Percentiles rank a stretch among this genome's conserved stretches.
phyloP scores from a whole-genome alignment of 2,329 filamentous ascomycete species.

The Epichloe festucae region DNA sequence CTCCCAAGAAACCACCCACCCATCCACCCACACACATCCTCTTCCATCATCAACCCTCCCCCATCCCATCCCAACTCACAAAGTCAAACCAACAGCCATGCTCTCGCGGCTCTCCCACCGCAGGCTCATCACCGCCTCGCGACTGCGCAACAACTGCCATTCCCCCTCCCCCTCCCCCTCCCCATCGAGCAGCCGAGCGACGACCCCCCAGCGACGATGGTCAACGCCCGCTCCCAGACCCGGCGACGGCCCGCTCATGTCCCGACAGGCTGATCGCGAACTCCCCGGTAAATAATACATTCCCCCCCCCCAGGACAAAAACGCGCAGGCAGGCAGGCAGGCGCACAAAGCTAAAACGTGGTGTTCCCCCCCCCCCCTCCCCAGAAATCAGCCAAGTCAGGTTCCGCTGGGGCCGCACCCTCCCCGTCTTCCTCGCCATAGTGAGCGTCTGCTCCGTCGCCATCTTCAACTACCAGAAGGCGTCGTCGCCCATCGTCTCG shows the following conservation, averaged over 20 bases:
- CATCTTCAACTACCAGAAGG: slow-evolving; percentile 99
- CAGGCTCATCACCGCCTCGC: slow-evolving; percentile 12
- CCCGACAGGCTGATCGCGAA: slow-evolving; percentile 51
- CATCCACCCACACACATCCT: too few relatives aligned
- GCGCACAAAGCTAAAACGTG: neutral
- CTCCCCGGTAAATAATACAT: slow-evolving; percentile 39
- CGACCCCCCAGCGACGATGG: slow-evolving; percentile 27
- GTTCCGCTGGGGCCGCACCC: slow-evolving; percentile 55
- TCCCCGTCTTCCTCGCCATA: slow-evolving; percentile 68
- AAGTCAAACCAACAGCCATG: slow-evolving; percentile 4
- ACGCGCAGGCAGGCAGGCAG: too few relatives aligned
- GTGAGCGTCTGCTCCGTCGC: slow-evolving; percentile 61
- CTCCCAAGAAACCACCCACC: too few relatives aligned
- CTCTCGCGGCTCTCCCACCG: slow-evolving; percentile 11
- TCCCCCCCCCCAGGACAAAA: rapidly evolving
- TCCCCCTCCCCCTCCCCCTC: neutral
- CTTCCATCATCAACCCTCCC: neutral
- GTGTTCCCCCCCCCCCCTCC: neutral
- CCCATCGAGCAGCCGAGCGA: slow-evolving; percentile 3
- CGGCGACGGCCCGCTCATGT: slow-evolving; percentile 51
- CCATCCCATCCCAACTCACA: too few relatives aligned
- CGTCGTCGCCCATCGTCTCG: slow-evolving; percentile 72
- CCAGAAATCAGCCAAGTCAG: slow-evolving; percentile 28
- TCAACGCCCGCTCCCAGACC: slow-evolving; percentile 42
- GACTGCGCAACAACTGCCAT: slow-evolving; percentile 6